Evolutionary conservation across 257 asterid species (phyloP).

Genomic region (Echites panduratus): DNA sequence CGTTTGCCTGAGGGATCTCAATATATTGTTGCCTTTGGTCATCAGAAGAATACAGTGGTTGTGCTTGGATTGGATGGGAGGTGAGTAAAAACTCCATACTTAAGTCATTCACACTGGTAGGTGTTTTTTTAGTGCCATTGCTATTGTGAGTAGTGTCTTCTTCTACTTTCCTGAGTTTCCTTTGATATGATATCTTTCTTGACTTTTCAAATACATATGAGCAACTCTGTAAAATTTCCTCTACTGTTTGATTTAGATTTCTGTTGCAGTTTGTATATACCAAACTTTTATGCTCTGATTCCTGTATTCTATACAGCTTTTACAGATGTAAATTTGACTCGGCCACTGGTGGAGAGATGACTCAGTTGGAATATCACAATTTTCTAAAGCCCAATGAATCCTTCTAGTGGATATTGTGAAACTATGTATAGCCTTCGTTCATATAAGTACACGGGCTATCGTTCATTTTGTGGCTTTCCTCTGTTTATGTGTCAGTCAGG

Average conservation of each 20-base stretch:
- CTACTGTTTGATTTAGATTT: background rate
- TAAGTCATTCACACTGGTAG: background rate
- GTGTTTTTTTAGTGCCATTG: background rate
- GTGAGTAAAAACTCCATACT: slow-evolving; percentile 23
- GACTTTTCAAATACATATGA: background rate
- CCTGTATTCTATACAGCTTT: slow-evolving; percentile 48
- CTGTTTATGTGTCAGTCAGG: no score
- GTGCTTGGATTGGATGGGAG: slow-evolving; percentile 96
- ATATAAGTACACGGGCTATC: background rate
- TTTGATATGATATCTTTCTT: background rate
- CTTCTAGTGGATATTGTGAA: slow-evolving; percentile 24
- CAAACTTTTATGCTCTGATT: background rate
- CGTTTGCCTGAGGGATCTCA: slow-evolving; percentile 83
- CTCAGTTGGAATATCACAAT: slow-evolving; percentile 66
- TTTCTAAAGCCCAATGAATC: slow-evolving; percentile 69
- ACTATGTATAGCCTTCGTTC: background rate
- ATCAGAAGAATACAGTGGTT: slow-evolving; percentile 69
- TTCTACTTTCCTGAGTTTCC: background rate
- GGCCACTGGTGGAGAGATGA: slow-evolving; percentile 75
- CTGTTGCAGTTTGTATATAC: no score
- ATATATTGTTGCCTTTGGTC: slow-evolving; percentile 78
- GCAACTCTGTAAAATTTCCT: background rate
- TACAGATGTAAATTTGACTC: slow-evolving; percentile 77
- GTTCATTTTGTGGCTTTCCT: no score
- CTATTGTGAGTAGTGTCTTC: background rate